Percentiles rank a stretch among this genome's conserved stretches.
These are phyloP conservation scores for Peribolospora kevripleyi DNA, from an alignment of 768 basidiomycete species.

Conservation along the genomic window DNA sequence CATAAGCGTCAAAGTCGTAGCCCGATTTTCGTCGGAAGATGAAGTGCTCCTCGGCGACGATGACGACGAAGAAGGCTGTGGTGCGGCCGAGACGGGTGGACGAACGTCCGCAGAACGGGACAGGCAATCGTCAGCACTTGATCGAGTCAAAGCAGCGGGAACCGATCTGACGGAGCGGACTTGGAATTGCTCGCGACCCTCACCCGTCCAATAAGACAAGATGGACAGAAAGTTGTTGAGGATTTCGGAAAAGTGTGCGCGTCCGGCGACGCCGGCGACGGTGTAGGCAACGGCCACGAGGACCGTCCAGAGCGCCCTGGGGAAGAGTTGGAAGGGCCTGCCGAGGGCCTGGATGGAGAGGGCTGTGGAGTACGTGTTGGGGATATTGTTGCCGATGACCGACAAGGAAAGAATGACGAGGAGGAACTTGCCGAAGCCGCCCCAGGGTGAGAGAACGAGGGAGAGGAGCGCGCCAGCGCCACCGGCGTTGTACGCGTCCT, in stretches of 20 bases:
- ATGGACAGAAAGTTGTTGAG: conserved; percentile 26
- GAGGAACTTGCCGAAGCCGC: conserved; percentile 24
- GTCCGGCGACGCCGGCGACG: conserved; percentile 6
- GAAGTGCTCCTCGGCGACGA: conserved; percentile 3
- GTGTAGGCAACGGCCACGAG: conserved; percentile 15
- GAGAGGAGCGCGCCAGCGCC: conserved; percentile 26
- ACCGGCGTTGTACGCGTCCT: conserved; percentile 22
- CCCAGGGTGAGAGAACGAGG: conserved; percentile 26
- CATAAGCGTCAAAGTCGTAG: conserved; percentile 9
- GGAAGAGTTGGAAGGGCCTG: conserved; percentile 25
- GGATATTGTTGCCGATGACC: conserved; percentile 23
- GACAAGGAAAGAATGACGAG: conserved; percentile 25
- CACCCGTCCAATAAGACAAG: conserved; percentile 17
- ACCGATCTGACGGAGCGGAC: too few relatives aligned
- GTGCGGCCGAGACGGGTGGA: too few relatives aligned
- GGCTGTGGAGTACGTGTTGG: conserved; percentile 28
- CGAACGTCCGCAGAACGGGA: too few relatives aligned
- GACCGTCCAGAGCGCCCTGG: conserved; percentile 28
- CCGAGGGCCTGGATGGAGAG: conserved; percentile 28
- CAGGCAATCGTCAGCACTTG: too few relatives aligned
- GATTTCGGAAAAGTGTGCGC: conserved; percentile 14
- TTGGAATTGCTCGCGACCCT: conserved; percentile 25
- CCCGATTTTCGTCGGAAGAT: conserved; percentile 4
- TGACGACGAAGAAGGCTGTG: background rate
- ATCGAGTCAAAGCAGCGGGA: too few relatives aligned